Evolutionary conservation across 1,139 yeast genomes (phyloP).

Genomic region (Taiozyma sp.): DNA sequence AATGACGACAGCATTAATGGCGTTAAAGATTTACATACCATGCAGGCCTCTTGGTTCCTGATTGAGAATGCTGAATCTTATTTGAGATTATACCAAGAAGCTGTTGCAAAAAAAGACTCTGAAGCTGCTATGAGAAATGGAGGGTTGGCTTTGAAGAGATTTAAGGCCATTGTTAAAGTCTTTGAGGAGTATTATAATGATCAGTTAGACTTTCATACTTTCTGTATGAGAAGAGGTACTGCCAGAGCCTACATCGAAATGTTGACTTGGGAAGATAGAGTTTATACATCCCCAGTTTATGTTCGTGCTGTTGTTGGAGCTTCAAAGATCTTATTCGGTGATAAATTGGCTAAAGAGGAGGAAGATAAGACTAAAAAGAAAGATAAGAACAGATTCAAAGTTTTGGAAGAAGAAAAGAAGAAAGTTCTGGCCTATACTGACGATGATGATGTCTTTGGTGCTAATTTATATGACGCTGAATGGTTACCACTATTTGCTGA

Average conservation of each 20-base stretch:
- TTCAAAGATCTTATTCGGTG: conserved; percentile 38
- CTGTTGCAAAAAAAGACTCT: conserved; percentile 25
- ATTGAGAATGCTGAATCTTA: conserved; percentile 84
- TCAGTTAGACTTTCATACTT: conserved; percentile 92
- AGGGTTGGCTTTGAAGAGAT: conserved; percentile 82
- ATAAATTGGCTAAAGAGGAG: conserved; percentile 15
- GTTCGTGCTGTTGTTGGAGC: conserved; percentile 67
- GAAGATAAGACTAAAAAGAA: conserved; percentile 12
- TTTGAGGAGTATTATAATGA: conserved; percentile 73
- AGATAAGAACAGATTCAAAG: conserved; percentile 9
- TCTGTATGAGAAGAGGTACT: conserved; percentile 88
- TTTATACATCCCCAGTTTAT: conserved; percentile 67
- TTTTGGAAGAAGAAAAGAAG: conserved; percentile 3
- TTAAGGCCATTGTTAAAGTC: conserved; percentile 56
- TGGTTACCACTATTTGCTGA: conserved; percentile 36
- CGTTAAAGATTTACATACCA: conserved; percentile 75
- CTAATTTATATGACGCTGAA: conserved; percentile 7
- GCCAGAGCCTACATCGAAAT: conserved; percentile 75
- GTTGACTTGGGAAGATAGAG: conserved; percentile 73
- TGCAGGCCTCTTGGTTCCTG: conserved; percentile 92
- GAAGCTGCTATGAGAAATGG: conserved; percentile 37
- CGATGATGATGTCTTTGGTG: conserved; percentile 30
- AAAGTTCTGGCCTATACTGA: conserved; percentile 28
- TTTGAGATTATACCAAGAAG: conserved; percentile 34
- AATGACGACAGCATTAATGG: conserved; percentile 77